Evolutionary conservation across 306 rosid genomes (phyloP).

Genomic region (Cercis canadensis): DNA sequence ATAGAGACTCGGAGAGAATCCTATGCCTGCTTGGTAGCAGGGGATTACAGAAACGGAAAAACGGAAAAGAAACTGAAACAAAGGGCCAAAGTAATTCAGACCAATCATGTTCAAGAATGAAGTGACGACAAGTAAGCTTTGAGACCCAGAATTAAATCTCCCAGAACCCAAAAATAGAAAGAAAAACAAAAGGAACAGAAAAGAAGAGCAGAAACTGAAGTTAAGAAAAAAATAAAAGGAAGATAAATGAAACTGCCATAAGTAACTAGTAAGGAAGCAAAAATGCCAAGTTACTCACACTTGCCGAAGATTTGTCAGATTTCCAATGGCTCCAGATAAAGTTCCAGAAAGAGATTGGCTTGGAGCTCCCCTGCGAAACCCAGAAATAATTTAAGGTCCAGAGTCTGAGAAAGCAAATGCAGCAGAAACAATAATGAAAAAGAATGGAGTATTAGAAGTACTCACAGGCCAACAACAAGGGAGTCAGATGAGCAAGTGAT

Average conservation of each 20-base stretch:
- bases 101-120: background rate
- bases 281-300: constrained; percentile 48
- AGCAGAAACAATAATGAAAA: background rate
- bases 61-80: background rate
- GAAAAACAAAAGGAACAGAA: background rate
- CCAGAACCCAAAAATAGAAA: constrained; percentile 6
- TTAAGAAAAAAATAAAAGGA: background rate
- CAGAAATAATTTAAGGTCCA: background rate
- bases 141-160: background rate
- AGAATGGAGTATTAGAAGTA: constrained; percentile 1
- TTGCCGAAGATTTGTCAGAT: constrained; percentile 78
- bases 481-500: constrained; percentile 84
- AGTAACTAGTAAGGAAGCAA: background rate
- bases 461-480: constrained; percentile 81
- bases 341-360: constrained; percentile 75
- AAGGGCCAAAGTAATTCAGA: background rate
- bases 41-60: background rate
- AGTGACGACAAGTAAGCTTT: background rate
- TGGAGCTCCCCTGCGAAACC: constrained; percentile 68
- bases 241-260: background rate
- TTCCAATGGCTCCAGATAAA: constrained; percentile 60
- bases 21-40: background rate
- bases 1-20: background rate
- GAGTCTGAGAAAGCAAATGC: background rate
- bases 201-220: background rate